Percentiles rank a stretch among this genome's conserved stretches.
These are phyloP conservation scores for Cordyceps farinosa DNA, from an alignment of 2,329 filamentous ascomycete genomes.

Conservation along the genomic window DNA sequence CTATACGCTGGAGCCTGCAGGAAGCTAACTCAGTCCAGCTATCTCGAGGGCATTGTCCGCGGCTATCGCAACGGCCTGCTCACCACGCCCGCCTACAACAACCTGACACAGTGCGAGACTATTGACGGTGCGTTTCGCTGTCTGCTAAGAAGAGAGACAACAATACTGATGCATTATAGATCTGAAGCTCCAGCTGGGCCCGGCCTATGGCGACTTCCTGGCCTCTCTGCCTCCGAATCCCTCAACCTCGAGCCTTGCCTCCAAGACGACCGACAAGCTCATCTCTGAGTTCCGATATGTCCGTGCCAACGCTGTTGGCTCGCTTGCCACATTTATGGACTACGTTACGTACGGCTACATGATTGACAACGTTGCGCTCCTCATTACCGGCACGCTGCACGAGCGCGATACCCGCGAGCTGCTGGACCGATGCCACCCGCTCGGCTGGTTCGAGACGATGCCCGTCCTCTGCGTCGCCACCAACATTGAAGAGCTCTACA, in stretches of 20 bases:
- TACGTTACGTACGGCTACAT: constrained; percentile 99
- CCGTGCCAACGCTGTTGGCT: constrained; percentile 87
- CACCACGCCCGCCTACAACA: constrained; percentile 86
- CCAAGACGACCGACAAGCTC: constrained; percentile 96
- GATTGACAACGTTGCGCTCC: constrained; percentile 98
- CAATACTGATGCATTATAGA: constrained; percentile 50
- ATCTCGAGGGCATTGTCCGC: constrained; percentile 94
- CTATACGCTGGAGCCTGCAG: neutral
- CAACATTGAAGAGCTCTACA: constrained; percentile 98
- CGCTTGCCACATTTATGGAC: constrained; percentile 92
- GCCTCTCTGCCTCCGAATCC: constrained; percentile 91
- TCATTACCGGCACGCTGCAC: constrained; percentile 96
- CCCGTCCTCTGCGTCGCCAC: constrained; percentile 96
- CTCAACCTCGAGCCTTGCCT: constrained; percentile 89
- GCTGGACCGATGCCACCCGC: constrained; percentile 89
- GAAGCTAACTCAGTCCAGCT: constrained; percentile 53
- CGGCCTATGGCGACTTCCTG: constrained; percentile 96
- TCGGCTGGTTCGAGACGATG: constrained; percentile 99
- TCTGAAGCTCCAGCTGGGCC: constrained; percentile 94
- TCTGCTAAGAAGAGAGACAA: neutral
- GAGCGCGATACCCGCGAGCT: constrained; percentile 96
- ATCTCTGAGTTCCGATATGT: constrained; percentile 97
- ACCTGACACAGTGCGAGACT: constrained; percentile 95
- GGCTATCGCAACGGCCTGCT: constrained; percentile 94
- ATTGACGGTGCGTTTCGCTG: constrained; percentile 70